Base-by-base conservation (phyloP, 2,329 filamentous ascomycete species). In the Aspergillus jensenii region DNA sequence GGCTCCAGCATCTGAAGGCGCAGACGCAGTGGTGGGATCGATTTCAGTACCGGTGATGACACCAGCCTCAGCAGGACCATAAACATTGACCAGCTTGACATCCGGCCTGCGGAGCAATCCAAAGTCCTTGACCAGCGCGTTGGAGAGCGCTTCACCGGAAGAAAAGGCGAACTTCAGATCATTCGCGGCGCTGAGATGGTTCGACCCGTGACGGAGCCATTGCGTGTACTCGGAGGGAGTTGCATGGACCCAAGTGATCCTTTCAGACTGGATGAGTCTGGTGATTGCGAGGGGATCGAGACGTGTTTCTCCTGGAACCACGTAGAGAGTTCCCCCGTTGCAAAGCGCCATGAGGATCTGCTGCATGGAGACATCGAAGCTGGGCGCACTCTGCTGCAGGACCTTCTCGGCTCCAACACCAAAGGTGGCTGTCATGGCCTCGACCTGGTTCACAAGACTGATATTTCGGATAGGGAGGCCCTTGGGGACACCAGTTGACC, bases 311-410 rank as follows among this genome's bases (percentile, higher is more conserved):
- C 35, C 6, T 15, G 21, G 15, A 11, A 33, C 62, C 19, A 69
- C 55, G 0, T 66, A 31, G 12, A 69, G 33, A 1, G 57, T 65
- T 9, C 59, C 65, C 0, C 56, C 66, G 35, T 59, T 65, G 37
- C 58, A 59, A 5, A 69, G 57, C 0, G 61, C 62, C 7, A 58
- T 35, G 43, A 68, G 48, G 2, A 65, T 64, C 23, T 69, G 67
- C 27, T 51, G 58, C 2, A 68, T 27, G 7, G 65, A 65, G 33
- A 65, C 58, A 41, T 68, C 67, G 55, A 65, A 68, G 3, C 60
- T 59, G 27, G 61, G 65, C 4, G 64, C 64, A 3, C 65, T 67
- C 37, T 69, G 67, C 17, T 69, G 67, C 1, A 69, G 55, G 1
- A 67, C 55, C 2, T 31, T 52, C 27, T 66, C 62, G 6, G 23